Conservation (phyloP, 2,329 filamentous ascomycete genomes). For the Fusarium tricinctum region DNA sequence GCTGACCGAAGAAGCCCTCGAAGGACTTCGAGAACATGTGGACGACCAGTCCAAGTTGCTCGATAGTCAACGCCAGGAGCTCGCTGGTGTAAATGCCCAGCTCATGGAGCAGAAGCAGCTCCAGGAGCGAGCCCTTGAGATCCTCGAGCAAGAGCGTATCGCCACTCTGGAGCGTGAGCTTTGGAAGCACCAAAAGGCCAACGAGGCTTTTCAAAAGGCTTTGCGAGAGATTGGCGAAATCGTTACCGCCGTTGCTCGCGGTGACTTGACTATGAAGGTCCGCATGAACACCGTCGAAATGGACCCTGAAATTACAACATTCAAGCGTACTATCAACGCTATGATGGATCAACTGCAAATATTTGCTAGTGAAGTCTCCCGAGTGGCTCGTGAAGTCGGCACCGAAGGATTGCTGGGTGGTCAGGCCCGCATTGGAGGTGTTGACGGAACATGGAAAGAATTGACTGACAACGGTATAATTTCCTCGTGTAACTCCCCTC, state of each 20-base stretch:
- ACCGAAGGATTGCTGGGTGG: slow-evolving; percentile 95
- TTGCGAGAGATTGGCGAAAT: slow-evolving; percentile 97
- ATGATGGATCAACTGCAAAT: slow-evolving; percentile 99
- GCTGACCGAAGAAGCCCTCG: slow-evolving; percentile 85
- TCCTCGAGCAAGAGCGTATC: slow-evolving; percentile 89
- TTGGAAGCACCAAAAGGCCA: slow-evolving; percentile 97
- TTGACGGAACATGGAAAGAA: slow-evolving; percentile 98
- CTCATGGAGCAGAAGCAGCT: slow-evolving; percentile 87
- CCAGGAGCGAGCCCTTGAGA: slow-evolving; percentile 84
- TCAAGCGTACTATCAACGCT: slow-evolving; percentile 98
- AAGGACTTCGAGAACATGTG: slow-evolving; percentile 88
- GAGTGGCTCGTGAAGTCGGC: slow-evolving; percentile 93
- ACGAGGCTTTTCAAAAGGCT: slow-evolving; percentile 98
- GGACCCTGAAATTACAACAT: slow-evolving; percentile 97
- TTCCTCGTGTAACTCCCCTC: neutral
- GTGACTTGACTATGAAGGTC: slow-evolving; percentile 96
- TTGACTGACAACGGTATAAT: slow-evolving; percentile 83
- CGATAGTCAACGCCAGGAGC: slow-evolving; percentile 86
- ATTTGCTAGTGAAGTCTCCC: slow-evolving; percentile 96
- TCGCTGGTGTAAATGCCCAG: slow-evolving; percentile 87
- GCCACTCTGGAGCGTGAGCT: slow-evolving; percentile 91
- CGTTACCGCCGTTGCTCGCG: slow-evolving; percentile 93
- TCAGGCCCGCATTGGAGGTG: slow-evolving; percentile 92
- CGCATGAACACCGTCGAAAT: slow-evolving; percentile 96
- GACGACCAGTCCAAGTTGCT: slow-evolving; percentile 95